Evolutionary conservation across 1,284 basidiomycete genomes (phyloP).

Genomic region (Anthracocystis walkeri): DNA sequence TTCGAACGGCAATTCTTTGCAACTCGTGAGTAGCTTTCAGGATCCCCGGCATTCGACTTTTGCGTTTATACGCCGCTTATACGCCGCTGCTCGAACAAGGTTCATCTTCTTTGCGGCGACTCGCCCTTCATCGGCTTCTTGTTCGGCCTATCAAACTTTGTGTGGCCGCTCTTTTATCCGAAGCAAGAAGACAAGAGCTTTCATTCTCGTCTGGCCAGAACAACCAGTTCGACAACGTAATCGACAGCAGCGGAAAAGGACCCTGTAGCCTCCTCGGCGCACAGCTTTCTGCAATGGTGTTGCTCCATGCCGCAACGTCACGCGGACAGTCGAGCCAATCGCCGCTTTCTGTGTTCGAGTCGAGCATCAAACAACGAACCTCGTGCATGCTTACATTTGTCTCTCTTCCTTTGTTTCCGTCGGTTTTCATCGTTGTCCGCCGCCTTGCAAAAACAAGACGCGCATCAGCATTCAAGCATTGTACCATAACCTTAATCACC

Average conservation of each 20-base stretch:
- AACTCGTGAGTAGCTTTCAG: not conserved
- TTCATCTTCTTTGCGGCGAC: not conserved
- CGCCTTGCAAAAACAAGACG: constrained; percentile 8
- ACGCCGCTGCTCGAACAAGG: not conserved
- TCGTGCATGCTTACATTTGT: constrained; percentile 4
- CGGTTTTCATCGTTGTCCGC: constrained; percentile 1
- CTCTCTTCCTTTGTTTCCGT: not conserved
- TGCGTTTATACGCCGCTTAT: not conserved
- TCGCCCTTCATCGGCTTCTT: not conserved
- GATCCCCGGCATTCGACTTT: not conserved
- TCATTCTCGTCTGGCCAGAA: not conserved
- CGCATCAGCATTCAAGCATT: constrained; percentile 12
- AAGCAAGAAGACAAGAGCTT: too few species aligned
- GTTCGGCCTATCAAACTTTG: not conserved
- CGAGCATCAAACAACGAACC: not conserved
- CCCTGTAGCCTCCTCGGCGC: not conserved
- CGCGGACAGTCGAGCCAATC: constrained; percentile 2
- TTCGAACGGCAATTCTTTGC: not conserved
- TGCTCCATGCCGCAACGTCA: not conserved
- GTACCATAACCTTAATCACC: constrained; percentile 12
- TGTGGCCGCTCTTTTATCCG: not conserved
- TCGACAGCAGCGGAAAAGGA: not conserved
- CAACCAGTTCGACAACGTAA: too few species aligned
- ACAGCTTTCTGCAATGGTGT: too few species aligned
- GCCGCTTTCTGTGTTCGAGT: not conserved